Conservation (phyloP, 1,139 yeast species). For the Sugiyamaella paludigena region DNA sequence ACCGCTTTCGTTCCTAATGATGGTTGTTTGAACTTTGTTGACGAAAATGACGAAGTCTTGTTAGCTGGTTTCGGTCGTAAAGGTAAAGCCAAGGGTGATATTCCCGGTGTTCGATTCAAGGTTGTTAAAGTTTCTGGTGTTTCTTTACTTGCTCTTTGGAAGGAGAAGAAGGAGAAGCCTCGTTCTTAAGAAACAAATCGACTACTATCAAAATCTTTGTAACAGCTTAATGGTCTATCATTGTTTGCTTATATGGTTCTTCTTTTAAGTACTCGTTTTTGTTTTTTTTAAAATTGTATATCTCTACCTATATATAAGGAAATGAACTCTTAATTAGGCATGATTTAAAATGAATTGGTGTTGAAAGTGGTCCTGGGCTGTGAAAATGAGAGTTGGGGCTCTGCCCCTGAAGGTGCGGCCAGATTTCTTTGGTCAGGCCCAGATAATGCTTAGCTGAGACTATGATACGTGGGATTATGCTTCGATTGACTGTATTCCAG, state of each 20-base stretch:
- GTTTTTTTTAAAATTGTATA: conserved; percentile 10
- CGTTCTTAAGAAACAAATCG: conserved; percentile 67
- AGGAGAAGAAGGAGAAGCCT: conserved; percentile 99
- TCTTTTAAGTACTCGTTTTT: not conserved
- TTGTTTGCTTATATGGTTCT: not conserved
- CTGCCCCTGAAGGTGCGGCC: not conserved
- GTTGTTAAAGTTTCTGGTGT: conserved; percentile 99
- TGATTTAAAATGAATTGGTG: not conserved
- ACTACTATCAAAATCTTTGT: not conserved
- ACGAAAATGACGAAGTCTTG: conserved; percentile 98
- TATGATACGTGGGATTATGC: too few relatives aligned
- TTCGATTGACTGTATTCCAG: not conserved
- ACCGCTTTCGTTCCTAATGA: conserved; percentile 99
- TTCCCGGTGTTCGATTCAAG: conserved; percentile 99
- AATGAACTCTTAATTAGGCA: conserved; percentile 14
- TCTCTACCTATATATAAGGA: conserved; percentile 12
- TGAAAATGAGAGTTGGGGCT: not conserved
- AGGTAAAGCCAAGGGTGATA: conserved; percentile 99
- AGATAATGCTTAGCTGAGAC: too few relatives aligned
- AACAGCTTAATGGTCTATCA: too few relatives aligned
- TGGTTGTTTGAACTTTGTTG: conserved; percentile 99
- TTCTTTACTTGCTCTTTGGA: conserved; percentile 99
- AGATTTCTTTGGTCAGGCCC: too few relatives aligned
- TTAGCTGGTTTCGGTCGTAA: conserved; percentile 99
- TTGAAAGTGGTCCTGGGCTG: not conserved